Evolutionary conservation across 2,329 filamentous ascomycete genomes (phyloP).

Genomic region (Aaosphaeria arxii): DNA sequence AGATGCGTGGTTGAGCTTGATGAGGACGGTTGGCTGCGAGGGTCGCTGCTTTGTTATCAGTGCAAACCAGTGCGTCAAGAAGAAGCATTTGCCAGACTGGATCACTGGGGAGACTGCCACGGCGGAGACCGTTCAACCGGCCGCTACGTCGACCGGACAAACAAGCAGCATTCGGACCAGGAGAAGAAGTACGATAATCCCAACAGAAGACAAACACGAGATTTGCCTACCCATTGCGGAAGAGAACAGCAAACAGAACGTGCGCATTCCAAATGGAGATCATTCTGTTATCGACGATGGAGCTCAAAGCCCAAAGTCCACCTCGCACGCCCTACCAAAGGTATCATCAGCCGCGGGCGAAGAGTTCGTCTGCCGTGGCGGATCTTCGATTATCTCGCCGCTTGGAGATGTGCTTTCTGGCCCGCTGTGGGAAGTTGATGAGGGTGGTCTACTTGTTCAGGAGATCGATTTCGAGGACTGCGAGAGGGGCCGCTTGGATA

Average conservation of each 20-base stretch:
- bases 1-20: slow-evolving; percentile 77
- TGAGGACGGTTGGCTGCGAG: slow-evolving; percentile 78
- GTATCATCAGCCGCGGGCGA: slow-evolving; percentile 27
- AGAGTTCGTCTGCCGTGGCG: slow-evolving; percentile 67
- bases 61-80: slow-evolving; percentile 76
- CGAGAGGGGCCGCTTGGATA: slow-evolving; percentile 72
- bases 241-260: slow-evolving; percentile 10
- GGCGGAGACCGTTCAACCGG: background rate
- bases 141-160: slow-evolving; percentile 1
- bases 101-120: slow-evolving; percentile 35
- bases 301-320: slow-evolving; percentile 13
- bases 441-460: slow-evolving; percentile 62
- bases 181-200: slow-evolving; percentile 39
- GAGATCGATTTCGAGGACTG: slow-evolving; percentile 90
- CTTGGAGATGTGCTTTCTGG: slow-evolving; percentile 76
- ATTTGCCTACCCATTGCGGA: slow-evolving; percentile 41
- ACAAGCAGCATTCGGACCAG: slow-evolving; percentile 14
- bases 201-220: slow-evolving; percentile 45
- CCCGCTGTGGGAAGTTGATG: slow-evolving; percentile 76
- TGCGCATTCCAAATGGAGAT: slow-evolving; percentile 8
- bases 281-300: slow-evolving; percentile 14
- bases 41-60: slow-evolving; percentile 82
- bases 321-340: background rate
- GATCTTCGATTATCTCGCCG: slow-evolving; percentile 78
- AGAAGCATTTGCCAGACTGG: slow-evolving; percentile 57